Evolutionary conservation across 169 alveolate genomes (phyloP), one percentile per base, ranked within the genome.

Genomic region (Cryptosporidium viatorum): DNA sequence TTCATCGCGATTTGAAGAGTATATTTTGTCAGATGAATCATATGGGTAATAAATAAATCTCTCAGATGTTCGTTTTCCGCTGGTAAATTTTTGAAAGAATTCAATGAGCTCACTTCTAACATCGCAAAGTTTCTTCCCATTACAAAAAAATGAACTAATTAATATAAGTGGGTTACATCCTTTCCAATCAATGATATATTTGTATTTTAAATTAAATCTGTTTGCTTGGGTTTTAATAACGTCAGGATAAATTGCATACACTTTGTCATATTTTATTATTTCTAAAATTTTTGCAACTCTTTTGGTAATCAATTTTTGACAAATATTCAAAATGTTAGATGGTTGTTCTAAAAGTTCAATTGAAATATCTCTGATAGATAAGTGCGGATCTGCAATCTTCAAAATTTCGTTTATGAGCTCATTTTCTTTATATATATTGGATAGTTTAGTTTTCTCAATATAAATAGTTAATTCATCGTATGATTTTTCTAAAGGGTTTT

Each of bases 301-400:
- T n/a, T 67, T 29, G 26, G 50, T 10, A 41, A 80, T 51, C 1
- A 80, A 26, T 16, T 60, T 51, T 14, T 80, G 29, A 18, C 80
- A 80, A 45, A 59, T 16, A 8, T 65, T 8, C 21, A 80, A 39
- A 29, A 80, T 65, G 39, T 41, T 43, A n/a, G 89, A 39, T 9
- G 65, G 74, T 6, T 60, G 68, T 23, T 80, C 89, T 23, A 80
- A 45, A 43, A 80, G 89, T 8, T 80, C 75, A 18, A 6, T 45
- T 62, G 89, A 80, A n/a, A 80, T 80, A 18, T 80, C 89, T 31
- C 35, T 60, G 33, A 80, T 80, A 3, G 89, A 80, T 48, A 80
- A 12, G 35, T 80, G 89, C 6, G 89, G 89, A 26, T 80, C 89
- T 29, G 68, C 41, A 59, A 41, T 21, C 33, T 80, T 65, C 6